Conservation (phyloP, 2,329 filamentous ascomycete species). For the Ophiocordyceps camponoti-saundersi region DNA sequence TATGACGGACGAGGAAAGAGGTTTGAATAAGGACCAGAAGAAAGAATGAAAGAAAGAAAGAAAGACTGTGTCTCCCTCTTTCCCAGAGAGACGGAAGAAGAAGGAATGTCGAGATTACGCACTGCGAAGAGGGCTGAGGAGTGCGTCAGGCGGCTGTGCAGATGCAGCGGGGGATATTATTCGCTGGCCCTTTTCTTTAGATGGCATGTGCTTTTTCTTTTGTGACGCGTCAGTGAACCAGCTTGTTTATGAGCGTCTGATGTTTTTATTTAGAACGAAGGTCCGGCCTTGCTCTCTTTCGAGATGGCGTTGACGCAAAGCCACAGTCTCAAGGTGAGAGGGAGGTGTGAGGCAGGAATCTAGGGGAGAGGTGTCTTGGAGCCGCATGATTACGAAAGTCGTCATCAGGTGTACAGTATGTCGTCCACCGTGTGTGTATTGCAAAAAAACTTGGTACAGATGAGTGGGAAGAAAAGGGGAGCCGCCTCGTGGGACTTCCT, state of each 20-base stretch:
- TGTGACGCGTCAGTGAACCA: not conserved
- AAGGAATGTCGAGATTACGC: not conserved
- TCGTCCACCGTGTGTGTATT: too few species aligned
- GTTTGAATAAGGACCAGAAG: not conserved
- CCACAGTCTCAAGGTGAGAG: too few species aligned
- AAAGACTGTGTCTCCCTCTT: not conserved
- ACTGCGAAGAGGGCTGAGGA: not conserved
- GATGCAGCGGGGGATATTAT: not conserved
- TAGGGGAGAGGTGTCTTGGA: too few species aligned
- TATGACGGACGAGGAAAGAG: conserved; percentile 11
- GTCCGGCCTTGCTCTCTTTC: not conserved
- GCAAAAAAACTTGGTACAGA: too few species aligned
- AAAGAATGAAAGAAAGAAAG: not conserved
- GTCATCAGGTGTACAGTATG: too few species aligned
- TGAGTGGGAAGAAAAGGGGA: too few species aligned
- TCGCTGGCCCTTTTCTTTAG: not conserved
- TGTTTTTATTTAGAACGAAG: not conserved
- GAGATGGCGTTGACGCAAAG: too few species aligned
- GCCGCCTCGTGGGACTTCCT: too few species aligned
- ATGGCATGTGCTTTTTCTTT: not conserved
- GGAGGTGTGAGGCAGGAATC: too few species aligned
- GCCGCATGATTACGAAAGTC: too few species aligned
- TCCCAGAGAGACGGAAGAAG: not conserved
- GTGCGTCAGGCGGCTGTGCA: not conserved
- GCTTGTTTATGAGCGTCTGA: not conserved